Evolutionary conservation across 352 stramenopile species (phyloP).

Genomic region (Phytophthora foliorum): DNA sequence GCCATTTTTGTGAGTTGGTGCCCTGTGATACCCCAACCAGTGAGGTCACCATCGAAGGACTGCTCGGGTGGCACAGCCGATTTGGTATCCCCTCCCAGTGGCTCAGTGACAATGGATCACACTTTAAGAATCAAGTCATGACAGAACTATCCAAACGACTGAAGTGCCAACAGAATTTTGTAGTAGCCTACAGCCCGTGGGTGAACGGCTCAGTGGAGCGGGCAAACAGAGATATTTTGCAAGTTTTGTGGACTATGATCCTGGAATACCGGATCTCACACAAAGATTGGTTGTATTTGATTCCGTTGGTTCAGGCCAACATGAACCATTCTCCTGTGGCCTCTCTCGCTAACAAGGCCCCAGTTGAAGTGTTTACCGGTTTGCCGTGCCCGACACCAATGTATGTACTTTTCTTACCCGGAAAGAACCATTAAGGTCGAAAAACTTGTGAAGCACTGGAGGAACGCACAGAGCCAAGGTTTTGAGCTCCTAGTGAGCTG

Average conservation of each 20-base stretch:
- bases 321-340: constrained; percentile 23
- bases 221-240: constrained; percentile 34
- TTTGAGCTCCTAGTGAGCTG: constrained; percentile 20
- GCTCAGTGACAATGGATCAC: constrained; percentile 36
- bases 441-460: constrained; percentile 1
- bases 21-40: constrained; percentile 22
- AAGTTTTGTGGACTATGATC: constrained; percentile 21
- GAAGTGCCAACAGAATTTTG: constrained; percentile 34
- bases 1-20: constrained; percentile 38
- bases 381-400: not conserved
- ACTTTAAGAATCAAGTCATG: constrained; percentile 45
- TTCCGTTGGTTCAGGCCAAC: constrained; percentile 20
- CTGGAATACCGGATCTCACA: constrained; percentile 13
- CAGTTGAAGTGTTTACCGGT: constrained; percentile 21
- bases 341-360: constrained; percentile 1
- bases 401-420: constrained; percentile 8
- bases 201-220: constrained; percentile 43
- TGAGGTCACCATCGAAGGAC: constrained; percentile 23
- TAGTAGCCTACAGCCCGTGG: constrained; percentile 37
- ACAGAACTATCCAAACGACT: constrained; percentile 25
- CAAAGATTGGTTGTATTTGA: constrained; percentile 18
- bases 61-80: constrained; percentile 36
- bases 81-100: constrained; percentile 32
- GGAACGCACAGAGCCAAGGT: constrained; percentile 8
- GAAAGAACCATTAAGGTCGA: constrained; percentile 25